Base-by-base conservation (phyloP, 495 filamentous ascomycete genomes). In the Oleoguttula mirabilis region DNA sequence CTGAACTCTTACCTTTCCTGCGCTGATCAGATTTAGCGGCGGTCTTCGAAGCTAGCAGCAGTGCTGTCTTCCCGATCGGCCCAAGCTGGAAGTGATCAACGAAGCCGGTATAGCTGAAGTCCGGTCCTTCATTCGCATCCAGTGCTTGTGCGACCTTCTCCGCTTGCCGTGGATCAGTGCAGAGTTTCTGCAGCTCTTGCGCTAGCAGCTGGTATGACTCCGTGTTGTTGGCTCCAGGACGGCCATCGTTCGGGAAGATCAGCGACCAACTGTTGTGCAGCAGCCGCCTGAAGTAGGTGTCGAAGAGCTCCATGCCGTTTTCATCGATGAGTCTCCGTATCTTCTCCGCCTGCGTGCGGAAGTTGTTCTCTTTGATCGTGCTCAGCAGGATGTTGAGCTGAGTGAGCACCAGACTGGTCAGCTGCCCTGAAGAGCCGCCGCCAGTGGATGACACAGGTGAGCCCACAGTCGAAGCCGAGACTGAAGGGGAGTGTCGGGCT, bases 251-350 rank as follows among this genome's bases (percentile, higher is more conserved):
- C 5, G 84, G 77, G 57, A 94, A 95, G 39, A 95, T 87, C 50
- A 85, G 80, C 37, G 77, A 68, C 45, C 85, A 80, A 72, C 92
- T 93, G 56, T 74, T 74, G 59, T 75, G 79, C 41, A 95, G 72
- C 55, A 94, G 71, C 58, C 87, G 84, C 59, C 81, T 77, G 63
- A 94, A 92, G 62, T 88, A 94, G 66, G 81, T 92, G 25, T 79
- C 73, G 63, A 82, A 94, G 52, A 90, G 85, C 68, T 94, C 88
- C 87, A 94, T 94, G 58, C 84, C 85, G 88, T 90, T 76, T 48
- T 86, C 84, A 71, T 90, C 80, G 58, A 94, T 77, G 51, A 95
- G 75, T 73, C 86, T 92, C 55, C 77, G 76, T 53, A 99, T 81
- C 60, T 88, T 84, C 56, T 90, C 86, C 51, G 78, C 78, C 65